A percentile compares a stretch with the other conserved stretches of the same genome.
These are phyloP conservation scores for Podila verticillata DNA, from an alignment of 192 early-diverging fungal species.

Conservation along the genomic window DNA sequence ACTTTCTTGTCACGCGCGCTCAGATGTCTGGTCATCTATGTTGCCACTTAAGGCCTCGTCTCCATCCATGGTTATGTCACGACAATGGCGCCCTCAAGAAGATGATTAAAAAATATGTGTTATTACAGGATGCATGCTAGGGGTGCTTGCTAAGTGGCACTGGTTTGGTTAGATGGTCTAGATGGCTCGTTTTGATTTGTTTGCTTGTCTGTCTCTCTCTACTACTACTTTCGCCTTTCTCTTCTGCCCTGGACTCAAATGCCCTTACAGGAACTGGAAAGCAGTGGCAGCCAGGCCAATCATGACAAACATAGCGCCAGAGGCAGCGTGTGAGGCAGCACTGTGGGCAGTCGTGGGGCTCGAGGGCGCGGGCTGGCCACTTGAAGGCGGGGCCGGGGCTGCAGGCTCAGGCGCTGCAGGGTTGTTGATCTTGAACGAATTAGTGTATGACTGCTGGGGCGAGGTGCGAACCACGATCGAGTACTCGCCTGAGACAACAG, in stretches of 20 bases:
- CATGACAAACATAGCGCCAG: slow-evolving; percentile 17
- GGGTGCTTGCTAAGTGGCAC: too few relatives aligned
- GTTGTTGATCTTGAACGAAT: slow-evolving; percentile 39
- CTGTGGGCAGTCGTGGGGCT: not conserved
- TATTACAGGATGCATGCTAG: too few relatives aligned
- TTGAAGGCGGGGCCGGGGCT: not conserved
- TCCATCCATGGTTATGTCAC: too few relatives aligned
- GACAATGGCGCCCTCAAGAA: too few relatives aligned
- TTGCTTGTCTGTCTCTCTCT: too few relatives aligned
- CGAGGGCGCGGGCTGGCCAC: not conserved
- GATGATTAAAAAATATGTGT: too few relatives aligned
- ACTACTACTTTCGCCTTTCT: not conserved
- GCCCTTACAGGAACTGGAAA: slow-evolving; percentile 18
- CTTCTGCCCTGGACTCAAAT: not conserved
- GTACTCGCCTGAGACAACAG: slow-evolving; percentile 32
- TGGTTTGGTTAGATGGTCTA: too few relatives aligned
- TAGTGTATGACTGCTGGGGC: slow-evolving; percentile 46
- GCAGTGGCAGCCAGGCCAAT: slow-evolving; percentile 16
- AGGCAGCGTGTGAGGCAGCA: not conserved
- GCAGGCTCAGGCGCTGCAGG: slow-evolving; percentile 20
- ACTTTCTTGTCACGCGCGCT: too few relatives aligned
- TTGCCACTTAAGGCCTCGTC: too few relatives aligned
- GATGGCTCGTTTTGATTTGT: too few relatives aligned
- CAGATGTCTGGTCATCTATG: too few relatives aligned
- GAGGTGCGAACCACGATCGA: slow-evolving; percentile 43